phyloP scores from a whole-genome alignment of 2,329 filamentous ascomycete genomes.

The Fusarium sp. region DNA sequence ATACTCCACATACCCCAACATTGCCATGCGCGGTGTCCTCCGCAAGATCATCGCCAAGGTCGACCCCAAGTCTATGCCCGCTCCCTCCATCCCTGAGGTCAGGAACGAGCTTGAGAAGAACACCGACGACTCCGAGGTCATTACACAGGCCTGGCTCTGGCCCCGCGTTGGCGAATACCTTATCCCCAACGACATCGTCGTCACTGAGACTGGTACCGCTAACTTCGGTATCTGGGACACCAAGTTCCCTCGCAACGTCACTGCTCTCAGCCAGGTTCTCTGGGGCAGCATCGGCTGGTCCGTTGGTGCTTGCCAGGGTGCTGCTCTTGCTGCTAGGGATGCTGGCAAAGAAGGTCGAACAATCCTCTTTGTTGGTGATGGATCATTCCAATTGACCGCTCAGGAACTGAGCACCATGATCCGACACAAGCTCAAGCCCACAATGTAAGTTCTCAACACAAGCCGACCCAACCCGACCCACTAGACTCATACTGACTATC shows the following conservation, averaged over 20 bases:
- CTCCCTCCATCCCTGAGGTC: slow-evolving; percentile 66
- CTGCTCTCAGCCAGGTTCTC: slow-evolving; percentile 82
- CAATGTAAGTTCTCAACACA: slow-evolving; percentile 71
- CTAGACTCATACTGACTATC: slow-evolving; percentile 37
- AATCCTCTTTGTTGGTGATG: slow-evolving; percentile 90
- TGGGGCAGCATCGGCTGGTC: slow-evolving; percentile 76
- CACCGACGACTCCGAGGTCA: slow-evolving; percentile 57
- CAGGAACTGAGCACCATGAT: slow-evolving; percentile 91
- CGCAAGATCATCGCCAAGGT: slow-evolving; percentile 74
- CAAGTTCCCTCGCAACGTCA: slow-evolving; percentile 81
- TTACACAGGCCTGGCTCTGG: slow-evolving; percentile 84
- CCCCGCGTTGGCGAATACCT: slow-evolving; percentile 80
- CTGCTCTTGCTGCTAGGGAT: slow-evolving; percentile 81
- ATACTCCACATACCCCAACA: slow-evolving; percentile 82
- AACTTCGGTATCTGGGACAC: slow-evolving; percentile 93
- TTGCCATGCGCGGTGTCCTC: slow-evolving; percentile 84
- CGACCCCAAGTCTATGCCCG: slow-evolving; percentile 69
- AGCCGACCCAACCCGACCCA: neutral
- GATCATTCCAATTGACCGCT: slow-evolving; percentile 85
- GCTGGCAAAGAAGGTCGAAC: slow-evolving; percentile 70
- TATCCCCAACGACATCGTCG: slow-evolving; percentile 77
- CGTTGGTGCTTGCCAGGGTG: slow-evolving; percentile 71
- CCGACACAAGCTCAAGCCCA: slow-evolving; percentile 77
- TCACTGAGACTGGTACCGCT: slow-evolving; percentile 89
- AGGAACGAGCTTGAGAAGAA: slow-evolving; percentile 63